Evolutionary conservation across 202 grass and related monocot species (phyloP).

Genomic region (Carex arenaria): DNA sequence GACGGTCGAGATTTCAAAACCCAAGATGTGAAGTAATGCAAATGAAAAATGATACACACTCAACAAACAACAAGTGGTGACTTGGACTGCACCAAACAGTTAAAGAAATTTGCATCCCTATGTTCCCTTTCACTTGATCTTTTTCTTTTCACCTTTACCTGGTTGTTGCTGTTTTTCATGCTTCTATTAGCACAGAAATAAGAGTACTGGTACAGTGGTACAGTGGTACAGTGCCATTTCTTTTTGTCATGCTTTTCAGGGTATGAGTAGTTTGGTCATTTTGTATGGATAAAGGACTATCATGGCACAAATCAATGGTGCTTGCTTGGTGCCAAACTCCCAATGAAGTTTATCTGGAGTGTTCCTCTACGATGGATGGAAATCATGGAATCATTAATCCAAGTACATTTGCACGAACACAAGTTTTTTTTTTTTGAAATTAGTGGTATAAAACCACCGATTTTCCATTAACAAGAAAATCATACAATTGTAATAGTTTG

Average conservation of each 20-base stretch:
- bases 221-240: neutral
- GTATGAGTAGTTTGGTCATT: neutral
- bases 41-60: too few species aligned
- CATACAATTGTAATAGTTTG: too few species aligned
- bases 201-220: neutral
- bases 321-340: too few species aligned
- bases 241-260: constrained; percentile 6
- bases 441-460: too few species aligned
- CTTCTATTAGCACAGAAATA: neutral
- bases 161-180: too few species aligned
- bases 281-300: neutral
- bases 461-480: too few species aligned
- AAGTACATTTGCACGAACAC: neutral
- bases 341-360: neutral
- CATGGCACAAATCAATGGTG: neutral
- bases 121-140: neutral
- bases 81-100: neutral
- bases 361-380: neutral
- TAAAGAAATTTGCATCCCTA: neutral
- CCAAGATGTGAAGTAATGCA: too few species aligned
- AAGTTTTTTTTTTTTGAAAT: too few species aligned
- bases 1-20: too few species aligned
- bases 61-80: neutral
- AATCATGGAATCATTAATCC: constrained; percentile 6
- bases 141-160: neutral